Evolutionary conservation across 164 flowering plant species (phyloP).

Genomic region (Stephania cephalantha): DNA sequence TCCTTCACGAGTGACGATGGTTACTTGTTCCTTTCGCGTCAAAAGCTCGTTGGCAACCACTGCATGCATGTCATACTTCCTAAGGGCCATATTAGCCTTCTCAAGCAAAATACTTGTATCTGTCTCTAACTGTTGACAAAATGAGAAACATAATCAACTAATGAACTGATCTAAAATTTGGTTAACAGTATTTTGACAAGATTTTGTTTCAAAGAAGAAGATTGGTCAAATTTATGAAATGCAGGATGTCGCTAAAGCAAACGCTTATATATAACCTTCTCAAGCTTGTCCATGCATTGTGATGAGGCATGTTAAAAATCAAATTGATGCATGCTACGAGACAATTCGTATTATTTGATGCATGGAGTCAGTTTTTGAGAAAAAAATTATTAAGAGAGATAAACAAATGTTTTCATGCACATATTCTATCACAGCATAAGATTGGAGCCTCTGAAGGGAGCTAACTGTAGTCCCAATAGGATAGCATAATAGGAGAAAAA

Average conservation of each 20-base stretch:
- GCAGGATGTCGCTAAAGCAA: not conserved
- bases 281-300: not conserved
- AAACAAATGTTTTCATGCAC: not conserved
- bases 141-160: conserved; percentile 1
- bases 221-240: not conserved
- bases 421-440: not conserved
- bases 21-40: conserved; percentile 78
- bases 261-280: not conserved
- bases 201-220: not conserved
- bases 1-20: conserved; percentile 41
- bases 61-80: conserved; percentile 68
- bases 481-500: not conserved
- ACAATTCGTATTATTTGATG: no score
- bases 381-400: not conserved
- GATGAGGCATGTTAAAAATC: not conserved
- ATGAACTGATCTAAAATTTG: not conserved
- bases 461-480: not conserved
- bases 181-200: not conserved
- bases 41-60: conserved; percentile 91
- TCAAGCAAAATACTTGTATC: conserved; percentile 65
- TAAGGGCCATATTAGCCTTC: conserved; percentile 72
- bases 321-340: not conserved
- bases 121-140: conserved; percentile 72
- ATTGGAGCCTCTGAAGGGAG: not conserved
- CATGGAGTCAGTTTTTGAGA: no score